Conservation (phyloP, 2,329 filamentous ascomycete genomes). For the Fonsecaea erecta region DNA sequence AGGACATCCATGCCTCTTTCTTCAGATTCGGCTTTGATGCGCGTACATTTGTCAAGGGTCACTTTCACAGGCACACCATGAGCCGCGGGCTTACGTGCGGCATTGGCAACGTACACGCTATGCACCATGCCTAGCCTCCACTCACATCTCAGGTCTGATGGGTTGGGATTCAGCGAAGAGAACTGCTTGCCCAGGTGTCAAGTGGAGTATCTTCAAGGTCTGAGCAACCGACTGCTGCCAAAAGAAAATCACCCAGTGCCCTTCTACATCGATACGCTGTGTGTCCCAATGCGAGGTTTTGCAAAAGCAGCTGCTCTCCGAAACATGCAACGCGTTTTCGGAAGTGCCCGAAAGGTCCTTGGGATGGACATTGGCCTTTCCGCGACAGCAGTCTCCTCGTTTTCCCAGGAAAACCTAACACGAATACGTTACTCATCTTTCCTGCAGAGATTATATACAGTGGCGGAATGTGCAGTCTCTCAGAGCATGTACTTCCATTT, state of each 20-base stretch:
- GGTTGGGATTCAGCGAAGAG: neutral
- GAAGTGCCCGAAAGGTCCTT: neutral
- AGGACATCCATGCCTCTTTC: slow-evolving; percentile 43
- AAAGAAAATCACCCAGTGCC: neutral
- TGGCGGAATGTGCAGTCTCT: neutral
- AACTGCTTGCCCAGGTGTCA: neutral
- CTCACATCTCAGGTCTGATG: slow-evolving; percentile 2
- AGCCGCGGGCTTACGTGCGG: slow-evolving; percentile 39
- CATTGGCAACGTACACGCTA: slow-evolving; percentile 44
- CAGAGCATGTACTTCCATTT: neutral
- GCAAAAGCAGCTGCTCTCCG: neutral
- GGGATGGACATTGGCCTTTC: neutral
- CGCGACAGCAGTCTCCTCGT: neutral
- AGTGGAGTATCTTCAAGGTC: neutral
- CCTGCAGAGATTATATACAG: slow-evolving; percentile 1
- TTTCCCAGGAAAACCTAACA: neutral
- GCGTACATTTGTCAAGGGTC: neutral
- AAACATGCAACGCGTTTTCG: neutral
- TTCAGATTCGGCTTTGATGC: slow-evolving; percentile 33
- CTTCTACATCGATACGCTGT: neutral
- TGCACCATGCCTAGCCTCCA: slow-evolving; percentile 49
- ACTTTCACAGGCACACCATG: slow-evolving; percentile 41
- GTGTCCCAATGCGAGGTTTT: neutral
- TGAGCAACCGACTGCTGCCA: neutral
- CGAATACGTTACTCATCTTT: neutral